phyloP scores from a whole-genome alignment of 1,284 basidiomycete species.

The Pisolithus thermaeus region DNA sequence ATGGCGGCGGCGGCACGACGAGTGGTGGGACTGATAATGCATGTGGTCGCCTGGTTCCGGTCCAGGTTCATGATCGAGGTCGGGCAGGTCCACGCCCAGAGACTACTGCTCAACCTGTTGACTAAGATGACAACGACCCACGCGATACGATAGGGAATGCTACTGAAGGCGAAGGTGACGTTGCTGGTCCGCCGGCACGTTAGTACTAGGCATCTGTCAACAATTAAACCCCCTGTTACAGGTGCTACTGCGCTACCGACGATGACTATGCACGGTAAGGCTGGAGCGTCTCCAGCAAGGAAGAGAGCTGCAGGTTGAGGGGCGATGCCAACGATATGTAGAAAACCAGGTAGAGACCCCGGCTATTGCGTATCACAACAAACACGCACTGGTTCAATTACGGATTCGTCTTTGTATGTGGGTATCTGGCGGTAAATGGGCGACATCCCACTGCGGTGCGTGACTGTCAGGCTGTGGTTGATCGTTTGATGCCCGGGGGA shows the following conservation, averaged over 20 bases:
- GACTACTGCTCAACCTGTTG: neutral
- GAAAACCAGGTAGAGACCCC: too few species aligned
- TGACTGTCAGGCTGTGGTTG: too few species aligned
- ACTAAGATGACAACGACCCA: conserved; percentile 13
- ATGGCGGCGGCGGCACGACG: neutral
- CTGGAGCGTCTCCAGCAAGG: conserved; percentile 2
- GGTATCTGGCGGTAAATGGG: too few species aligned
- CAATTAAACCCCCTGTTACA: neutral
- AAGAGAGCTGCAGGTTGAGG: conserved; percentile 9
- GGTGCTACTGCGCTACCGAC: neutral
- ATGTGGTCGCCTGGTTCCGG: too few species aligned
- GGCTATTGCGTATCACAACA: too few species aligned
- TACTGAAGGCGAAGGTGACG: conserved; percentile 6
- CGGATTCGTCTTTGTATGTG: too few species aligned
- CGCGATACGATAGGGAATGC: conserved; percentile 12
- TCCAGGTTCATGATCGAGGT: neutral
- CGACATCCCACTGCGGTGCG: too few species aligned
- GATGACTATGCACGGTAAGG: neutral
- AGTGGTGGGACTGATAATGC: too few species aligned
- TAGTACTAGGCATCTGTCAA: conserved; percentile 1
- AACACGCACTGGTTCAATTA: too few species aligned
- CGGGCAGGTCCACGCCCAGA: conserved; percentile 4
- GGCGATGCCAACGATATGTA: neutral
- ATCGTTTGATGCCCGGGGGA: too few species aligned
- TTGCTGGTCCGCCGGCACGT: conserved; percentile 1